phyloP scores from a whole-genome alignment of 2,329 filamentous ascomycete genomes.

The Fusarium pilosicola region DNA sequence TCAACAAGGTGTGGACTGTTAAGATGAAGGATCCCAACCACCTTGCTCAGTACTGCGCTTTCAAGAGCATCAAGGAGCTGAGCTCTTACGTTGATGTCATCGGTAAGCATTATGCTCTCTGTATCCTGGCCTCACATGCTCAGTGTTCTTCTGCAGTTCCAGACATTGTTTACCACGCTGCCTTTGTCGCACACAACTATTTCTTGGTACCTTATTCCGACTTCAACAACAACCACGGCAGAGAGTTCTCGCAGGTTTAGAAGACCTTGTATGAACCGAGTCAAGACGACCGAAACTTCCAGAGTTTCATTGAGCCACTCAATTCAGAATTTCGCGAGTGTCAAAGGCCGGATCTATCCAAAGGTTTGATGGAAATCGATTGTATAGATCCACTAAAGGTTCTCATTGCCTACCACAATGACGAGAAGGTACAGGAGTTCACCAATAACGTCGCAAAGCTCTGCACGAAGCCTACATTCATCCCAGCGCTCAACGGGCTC shows the following conservation, averaged over 20 bases:
- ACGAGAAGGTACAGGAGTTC: no score
- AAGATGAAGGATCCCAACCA: not conserved
- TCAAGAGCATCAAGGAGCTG: not conserved
- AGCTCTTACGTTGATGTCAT: not conserved
- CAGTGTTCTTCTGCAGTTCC: not conserved
- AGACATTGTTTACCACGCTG: not conserved
- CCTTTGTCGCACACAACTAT: rapidly evolving
- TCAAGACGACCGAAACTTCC: not conserved
- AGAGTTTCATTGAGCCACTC: not conserved
- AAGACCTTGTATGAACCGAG: not conserved
- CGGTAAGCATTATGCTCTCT: not conserved
- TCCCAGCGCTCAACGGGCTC: no score
- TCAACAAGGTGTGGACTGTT: not conserved
- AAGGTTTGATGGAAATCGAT: no score
- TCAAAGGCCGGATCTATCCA: no score
- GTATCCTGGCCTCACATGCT: rapidly evolving
- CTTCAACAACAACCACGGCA: rapidly evolving
- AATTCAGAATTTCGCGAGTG: no score
- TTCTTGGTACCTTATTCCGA: rapidly evolving
- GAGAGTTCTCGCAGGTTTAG: not conserved
- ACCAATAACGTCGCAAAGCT: no score
- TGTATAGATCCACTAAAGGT: no score
- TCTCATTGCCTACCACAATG: no score
- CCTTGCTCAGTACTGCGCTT: not conserved
- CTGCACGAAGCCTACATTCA: no score